Evolutionary conservation across 306 rosid species (phyloP).

Genomic region (Phaseolus lunatus): DNA sequence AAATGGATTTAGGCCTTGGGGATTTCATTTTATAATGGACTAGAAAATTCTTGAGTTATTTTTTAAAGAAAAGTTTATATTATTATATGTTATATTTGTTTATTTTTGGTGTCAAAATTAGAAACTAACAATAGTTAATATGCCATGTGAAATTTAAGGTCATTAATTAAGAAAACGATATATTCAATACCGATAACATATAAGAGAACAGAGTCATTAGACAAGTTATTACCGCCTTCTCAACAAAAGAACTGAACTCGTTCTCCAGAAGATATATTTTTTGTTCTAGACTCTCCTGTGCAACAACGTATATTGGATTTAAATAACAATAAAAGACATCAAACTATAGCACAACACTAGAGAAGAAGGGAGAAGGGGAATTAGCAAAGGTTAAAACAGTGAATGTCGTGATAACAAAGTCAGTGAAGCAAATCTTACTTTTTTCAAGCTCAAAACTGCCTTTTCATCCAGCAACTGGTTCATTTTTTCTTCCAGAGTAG

Average conservation of each 20-base stretch:
- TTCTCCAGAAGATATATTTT: conserved; percentile 61
- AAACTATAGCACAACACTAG: conserved; percentile 1
- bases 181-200: not conserved
- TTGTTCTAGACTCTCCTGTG: conserved; percentile 69
- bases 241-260: conserved; percentile 52
- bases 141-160: conserved; percentile 25
- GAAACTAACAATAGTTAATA: conserved; percentile 21
- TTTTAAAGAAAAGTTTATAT: not conserved
- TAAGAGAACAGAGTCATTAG: conserved; percentile 8
- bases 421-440: conserved; percentile 47
- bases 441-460: conserved; percentile 48
- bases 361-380: not conserved
- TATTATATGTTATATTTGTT: not conserved
- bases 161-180: conserved; percentile 5
- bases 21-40: not conserved
- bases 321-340: not conserved
- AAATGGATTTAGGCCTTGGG: not conserved
- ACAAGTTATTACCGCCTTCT: conserved; percentile 58
- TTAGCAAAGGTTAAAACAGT: conserved; percentile 14
- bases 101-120: not conserved
- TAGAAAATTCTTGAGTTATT: not conserved
- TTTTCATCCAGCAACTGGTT: conserved; percentile 59
- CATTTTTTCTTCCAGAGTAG: conserved; percentile 54
- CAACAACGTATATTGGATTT: conserved; percentile 44
- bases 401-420: conserved; percentile 13